Evolutionary conservation across 2,329 filamentous ascomycete genomes (phyloP).

Genomic region (Chaetomium sp.): DNA sequence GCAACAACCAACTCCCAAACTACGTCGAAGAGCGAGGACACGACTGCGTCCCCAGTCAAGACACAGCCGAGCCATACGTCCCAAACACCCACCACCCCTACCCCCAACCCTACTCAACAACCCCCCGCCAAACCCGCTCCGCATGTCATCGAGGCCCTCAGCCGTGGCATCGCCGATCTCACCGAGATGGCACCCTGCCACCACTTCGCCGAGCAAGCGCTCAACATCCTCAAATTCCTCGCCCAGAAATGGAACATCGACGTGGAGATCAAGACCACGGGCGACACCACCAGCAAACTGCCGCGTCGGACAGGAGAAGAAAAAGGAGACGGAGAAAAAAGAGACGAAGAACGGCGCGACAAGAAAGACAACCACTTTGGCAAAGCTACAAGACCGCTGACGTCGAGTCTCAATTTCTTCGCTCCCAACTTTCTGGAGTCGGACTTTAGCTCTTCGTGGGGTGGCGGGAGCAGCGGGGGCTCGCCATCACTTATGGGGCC

Average conservation of each 20-base stretch:
- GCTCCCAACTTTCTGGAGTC: slow-evolving; percentile 42
- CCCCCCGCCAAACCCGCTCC: slow-evolving; percentile 31
- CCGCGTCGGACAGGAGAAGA: no score
- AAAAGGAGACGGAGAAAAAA: no score
- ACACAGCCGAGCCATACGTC: no score
- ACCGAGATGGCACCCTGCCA: slow-evolving; percentile 57
- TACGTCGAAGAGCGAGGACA: background rate
- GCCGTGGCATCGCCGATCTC: slow-evolving; percentile 50
- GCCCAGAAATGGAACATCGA: slow-evolving; percentile 54
- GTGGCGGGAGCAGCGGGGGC: slow-evolving; percentile 19
- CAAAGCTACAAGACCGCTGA: slow-evolving; percentile 34
- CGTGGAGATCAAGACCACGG: slow-evolving; percentile 35
- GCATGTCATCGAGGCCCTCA: slow-evolving; percentile 40
- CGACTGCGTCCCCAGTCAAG: background rate
- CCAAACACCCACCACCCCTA: no score
- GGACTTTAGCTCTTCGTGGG: slow-evolving; percentile 46
- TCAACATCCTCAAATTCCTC: slow-evolving; percentile 53
- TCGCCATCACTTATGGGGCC: background rate
- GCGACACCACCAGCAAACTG: background rate
- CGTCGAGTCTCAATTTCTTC: slow-evolving; percentile 52
- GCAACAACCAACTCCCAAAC: slow-evolving; percentile 22
- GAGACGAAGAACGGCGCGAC: background rate
- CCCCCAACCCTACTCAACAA: background rate
- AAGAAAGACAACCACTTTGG: background rate
- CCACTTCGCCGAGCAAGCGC: slow-evolving; percentile 53